These are phyloP conservation scores for Apiotrichum brassicae DNA, from an alignment of 1,284 basidiomycete species.

Conservation along the genomic window DNA sequence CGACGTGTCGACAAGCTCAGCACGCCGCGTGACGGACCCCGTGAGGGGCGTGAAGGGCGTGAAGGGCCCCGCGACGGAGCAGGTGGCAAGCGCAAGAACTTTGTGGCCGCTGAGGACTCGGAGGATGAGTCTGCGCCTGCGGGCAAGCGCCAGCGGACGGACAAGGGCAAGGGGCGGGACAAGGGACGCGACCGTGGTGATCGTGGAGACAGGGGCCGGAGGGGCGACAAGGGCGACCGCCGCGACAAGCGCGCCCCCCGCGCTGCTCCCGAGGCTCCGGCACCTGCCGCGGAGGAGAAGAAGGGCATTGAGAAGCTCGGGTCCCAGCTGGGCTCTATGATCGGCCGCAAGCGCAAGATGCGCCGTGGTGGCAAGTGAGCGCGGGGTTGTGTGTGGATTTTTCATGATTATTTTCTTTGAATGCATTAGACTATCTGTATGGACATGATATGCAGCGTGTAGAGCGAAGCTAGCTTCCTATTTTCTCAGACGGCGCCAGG, in stretches of 20 bases:
- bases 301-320: conserved; percentile 43
- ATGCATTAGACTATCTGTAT: no score
- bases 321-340: conserved; percentile 41
- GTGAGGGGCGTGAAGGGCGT: background rate
- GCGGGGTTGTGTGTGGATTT: background rate
- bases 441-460: no score
- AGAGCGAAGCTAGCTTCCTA: background rate
- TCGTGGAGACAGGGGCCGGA: background rate
- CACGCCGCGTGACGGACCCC: conserved; percentile 4
- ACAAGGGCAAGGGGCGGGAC: background rate
- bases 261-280: background rate
- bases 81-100: conserved; percentile 20
- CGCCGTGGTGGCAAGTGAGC: conserved; percentile 8
- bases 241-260: background rate
- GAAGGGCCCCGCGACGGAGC: conserved; percentile 1
- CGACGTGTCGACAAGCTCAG: conserved; percentile 43
- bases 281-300: conserved; percentile 22
- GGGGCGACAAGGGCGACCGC: conserved; percentile 7
- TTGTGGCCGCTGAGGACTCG: conserved; percentile 19
- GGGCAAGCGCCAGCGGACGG: conserved; percentile 4
- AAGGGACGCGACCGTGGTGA: background rate
- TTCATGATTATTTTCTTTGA: background rate
- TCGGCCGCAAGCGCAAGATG: conserved; percentile 46
- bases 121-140: conserved; percentile 23
- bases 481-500: background rate